A percentile compares a stretch with the other conserved stretches of the same genome.
Conservation (phyloP, 306 rosid species). For the Pyrus pyrifolia region DNA sequence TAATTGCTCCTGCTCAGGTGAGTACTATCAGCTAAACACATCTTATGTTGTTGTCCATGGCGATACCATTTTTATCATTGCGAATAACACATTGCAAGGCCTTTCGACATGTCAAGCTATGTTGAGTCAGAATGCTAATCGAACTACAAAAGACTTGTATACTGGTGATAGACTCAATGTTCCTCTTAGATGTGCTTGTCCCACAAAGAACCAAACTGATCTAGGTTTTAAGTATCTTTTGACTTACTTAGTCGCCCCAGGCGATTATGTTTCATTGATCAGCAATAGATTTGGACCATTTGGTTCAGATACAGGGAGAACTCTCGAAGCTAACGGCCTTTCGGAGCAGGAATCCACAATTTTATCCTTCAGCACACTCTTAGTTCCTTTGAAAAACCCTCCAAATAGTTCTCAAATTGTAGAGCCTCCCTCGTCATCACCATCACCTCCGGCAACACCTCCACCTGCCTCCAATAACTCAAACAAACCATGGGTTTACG, state of each 20-base stretch:
- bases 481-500: slow-evolving; percentile 60
- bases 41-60: slow-evolving; percentile 23
- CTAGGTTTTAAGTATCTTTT: slow-evolving; percentile 44
- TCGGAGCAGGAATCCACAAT: slow-evolving; percentile 16
- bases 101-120: slow-evolving; percentile 79
- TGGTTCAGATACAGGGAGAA: slow-evolving; percentile 13
- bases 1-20: slow-evolving; percentile 66
- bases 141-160: not conserved
- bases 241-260: slow-evolving; percentile 41
- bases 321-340: slow-evolving; percentile 59
- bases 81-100: slow-evolving; percentile 57
- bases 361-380: slow-evolving; percentile 47
- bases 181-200: slow-evolving; percentile 96
- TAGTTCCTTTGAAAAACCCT: slow-evolving; percentile 61
- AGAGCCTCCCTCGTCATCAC: slow-evolving; percentile 26
- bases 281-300: slow-evolving; percentile 42
- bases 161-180: slow-evolving; percentile 37
- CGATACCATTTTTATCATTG: slow-evolving; percentile 30
- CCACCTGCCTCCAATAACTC: slow-evolving; percentile 28
- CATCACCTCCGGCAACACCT: slow-evolving; percentile 3
- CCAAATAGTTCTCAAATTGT: slow-evolving; percentile 43
- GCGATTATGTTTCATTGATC: slow-evolving; percentile 33
- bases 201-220: slow-evolving; percentile 61
- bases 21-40: slow-evolving; percentile 57
- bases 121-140: slow-evolving; percentile 27